Percentiles rank a stretch among this genome's conserved stretches.
Evolutionary conservation across 148 eudicot species (phyloP).

Genomic region (Rhododendron vialii): DNA sequence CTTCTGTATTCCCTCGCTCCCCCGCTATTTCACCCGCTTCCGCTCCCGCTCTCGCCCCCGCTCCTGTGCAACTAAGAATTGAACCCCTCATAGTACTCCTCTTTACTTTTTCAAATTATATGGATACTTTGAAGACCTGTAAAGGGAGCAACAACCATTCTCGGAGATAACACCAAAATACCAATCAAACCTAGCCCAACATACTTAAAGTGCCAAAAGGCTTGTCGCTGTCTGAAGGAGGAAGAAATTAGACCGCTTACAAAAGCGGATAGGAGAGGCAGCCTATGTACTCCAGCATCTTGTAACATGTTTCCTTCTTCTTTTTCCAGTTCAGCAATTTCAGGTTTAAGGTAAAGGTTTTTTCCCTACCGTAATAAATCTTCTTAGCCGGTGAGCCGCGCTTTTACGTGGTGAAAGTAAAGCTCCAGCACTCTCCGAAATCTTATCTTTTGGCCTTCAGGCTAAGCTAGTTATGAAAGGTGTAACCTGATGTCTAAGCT

Average conservation of each 20-base stretch:
- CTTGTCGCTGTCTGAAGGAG: background rate
- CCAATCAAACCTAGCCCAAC: background rate
- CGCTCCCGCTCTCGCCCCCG: no score
- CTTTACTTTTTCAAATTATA: background rate
- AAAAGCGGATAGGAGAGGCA: background rate
- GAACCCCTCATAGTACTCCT: background rate
- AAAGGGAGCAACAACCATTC: background rate
- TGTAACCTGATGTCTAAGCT: background rate
- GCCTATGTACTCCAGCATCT: background rate
- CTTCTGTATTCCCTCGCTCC: no score
- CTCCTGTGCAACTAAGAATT: background rate
- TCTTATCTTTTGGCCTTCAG: background rate
- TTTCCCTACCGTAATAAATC: background rate
- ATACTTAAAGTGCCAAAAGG: slow-evolving; percentile 5
- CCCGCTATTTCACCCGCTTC: no score
- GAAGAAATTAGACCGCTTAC: background rate
- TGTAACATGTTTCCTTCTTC: background rate
- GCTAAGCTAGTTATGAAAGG: background rate
- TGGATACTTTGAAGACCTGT: background rate
- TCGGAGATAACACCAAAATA: background rate
- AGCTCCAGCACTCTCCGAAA: background rate
- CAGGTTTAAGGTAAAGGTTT: background rate
- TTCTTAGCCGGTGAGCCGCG: background rate
- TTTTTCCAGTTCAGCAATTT: background rate
- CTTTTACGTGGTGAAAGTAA: background rate